Conservation (phyloP, 1,284 basidiomycete genomes). For the Apiotrichum gracile region DNA sequence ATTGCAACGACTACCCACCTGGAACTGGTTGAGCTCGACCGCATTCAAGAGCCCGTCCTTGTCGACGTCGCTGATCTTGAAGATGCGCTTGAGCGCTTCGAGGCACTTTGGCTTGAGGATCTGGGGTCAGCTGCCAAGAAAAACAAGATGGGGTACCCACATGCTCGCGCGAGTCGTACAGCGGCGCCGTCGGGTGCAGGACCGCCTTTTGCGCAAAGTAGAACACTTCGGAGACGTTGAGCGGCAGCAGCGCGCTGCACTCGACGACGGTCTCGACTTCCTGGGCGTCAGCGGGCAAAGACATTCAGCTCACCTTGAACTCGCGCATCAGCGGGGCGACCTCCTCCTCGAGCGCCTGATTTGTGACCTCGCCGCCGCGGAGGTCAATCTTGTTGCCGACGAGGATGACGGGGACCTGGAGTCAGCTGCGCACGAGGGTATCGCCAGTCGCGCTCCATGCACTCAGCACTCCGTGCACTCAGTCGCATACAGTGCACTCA, state of each 20-base stretch:
- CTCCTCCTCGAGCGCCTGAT: slow-evolving; percentile 89
- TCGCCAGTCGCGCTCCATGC: too few species aligned
- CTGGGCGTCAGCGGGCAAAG: slow-evolving; percentile 46
- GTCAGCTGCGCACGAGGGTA: too few species aligned
- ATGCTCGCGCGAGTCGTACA: slow-evolving; percentile 95
- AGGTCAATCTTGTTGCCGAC: slow-evolving; percentile 99
- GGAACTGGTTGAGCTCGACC: slow-evolving; percentile 91
- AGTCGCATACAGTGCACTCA: too few species aligned
- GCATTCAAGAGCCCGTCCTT: slow-evolving; percentile 90
- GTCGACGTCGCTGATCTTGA: slow-evolving; percentile 89
- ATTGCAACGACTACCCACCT: slow-evolving; percentile 52
- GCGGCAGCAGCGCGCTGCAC: slow-evolving; percentile 79
- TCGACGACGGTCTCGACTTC: slow-evolving; percentile 98
- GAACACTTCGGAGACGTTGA: slow-evolving; percentile 98
- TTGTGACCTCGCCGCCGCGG: slow-evolving; percentile 84
- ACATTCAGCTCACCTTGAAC: slow-evolving; percentile 66
- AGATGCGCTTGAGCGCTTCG: slow-evolving; percentile 84
- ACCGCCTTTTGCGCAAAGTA: slow-evolving; percentile 99
- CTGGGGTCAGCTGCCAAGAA: background rate
- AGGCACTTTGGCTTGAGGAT: slow-evolving; percentile 82
- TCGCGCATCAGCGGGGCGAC: slow-evolving; percentile 93
- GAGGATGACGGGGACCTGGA: slow-evolving; percentile 87
- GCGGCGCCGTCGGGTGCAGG: slow-evolving; percentile 89
- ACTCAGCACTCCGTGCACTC: too few species aligned
- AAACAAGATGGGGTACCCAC: slow-evolving; percentile 46